Conservation (phyloP, 495 filamentous ascomycete species). For the Glonium stellatum region DNA sequence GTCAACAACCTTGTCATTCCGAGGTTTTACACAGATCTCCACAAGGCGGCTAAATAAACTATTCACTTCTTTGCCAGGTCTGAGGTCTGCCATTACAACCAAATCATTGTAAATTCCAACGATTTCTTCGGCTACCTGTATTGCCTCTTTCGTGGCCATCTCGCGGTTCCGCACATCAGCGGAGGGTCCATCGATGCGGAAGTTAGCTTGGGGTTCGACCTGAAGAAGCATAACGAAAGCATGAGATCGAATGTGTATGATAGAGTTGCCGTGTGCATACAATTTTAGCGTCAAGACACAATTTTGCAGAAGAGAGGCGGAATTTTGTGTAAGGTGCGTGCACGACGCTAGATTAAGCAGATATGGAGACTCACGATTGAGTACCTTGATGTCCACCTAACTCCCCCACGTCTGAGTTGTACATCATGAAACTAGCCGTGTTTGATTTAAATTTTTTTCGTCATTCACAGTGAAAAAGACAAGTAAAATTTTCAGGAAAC, state of each 20-base stretch:
- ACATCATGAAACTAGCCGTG: no score
- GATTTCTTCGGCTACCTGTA: slow-evolving; percentile 10
- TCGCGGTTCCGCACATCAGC: neutral
- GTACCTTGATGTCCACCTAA: neutral
- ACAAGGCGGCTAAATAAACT: slow-evolving; percentile 36
- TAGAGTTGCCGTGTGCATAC: no score
- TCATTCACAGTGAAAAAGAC: no score
- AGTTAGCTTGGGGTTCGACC: no score
- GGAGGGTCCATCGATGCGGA: neutral
- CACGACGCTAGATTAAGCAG: neutral
- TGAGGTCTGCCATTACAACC: neutral
- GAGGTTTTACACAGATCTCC: slow-evolving; percentile 30
- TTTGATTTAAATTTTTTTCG: no score
- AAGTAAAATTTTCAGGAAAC: no score
- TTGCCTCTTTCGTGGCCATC: neutral
- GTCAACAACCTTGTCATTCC: slow-evolving; percentile 12
- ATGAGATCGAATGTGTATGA: no score
- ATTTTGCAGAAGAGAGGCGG: neutral
- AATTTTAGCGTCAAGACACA: no score
- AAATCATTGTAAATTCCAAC: neutral
- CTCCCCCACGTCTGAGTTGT: no score
- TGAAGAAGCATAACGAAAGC: no score
- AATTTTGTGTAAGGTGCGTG: neutral
- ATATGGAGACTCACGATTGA: neutral
- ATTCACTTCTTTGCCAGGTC: slow-evolving; percentile 26